Base-by-base conservation (phyloP, 805 yeast species). In the Spathaspora arborariae region DNA sequence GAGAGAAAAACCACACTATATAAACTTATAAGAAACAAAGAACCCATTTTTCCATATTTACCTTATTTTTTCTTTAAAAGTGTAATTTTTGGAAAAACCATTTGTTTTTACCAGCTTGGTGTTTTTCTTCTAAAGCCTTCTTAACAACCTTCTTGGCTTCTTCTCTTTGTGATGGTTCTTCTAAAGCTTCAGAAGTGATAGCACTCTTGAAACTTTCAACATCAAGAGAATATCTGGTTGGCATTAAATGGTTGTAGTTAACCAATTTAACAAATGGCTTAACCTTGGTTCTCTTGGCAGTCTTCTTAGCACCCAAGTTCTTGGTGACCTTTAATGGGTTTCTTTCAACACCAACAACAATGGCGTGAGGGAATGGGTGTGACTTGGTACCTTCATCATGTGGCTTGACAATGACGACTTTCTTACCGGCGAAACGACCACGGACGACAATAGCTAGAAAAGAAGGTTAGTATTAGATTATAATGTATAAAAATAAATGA, bases 381-480 rank as follows among this genome's bases (percentile, higher is more conserved):
- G 94, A 74, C 82, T 94, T 94, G 81, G 98, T 82, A 74, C 99
- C 99, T 71, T 94, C 97, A 72, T 94, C 98, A 75, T 88, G 95
- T 64, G 97, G 94, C 79, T 88, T 90, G 74, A 94, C 91, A 72
- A 94, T 90, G 75, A 94, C 99, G 63, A 94, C 99, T 87, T 94
- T 94, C 88, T 91, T 92, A 83, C 99, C 99, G 75, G 99, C 99
- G 88, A 83, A 92, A 82, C 99, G 94, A 72, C 99, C 99, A 78
- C 98, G 92, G 78, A 91, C 96, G 76, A 94, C 91, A 80, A 94
- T 91, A 81, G 98, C 96, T 87, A 72, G 42, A 58, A 45, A 48
- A 24, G 40, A 44, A 30, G 3, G 72, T 70, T 70, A 70, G 74
- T 69, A 37, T 8, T 11, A 13, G 20, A 7, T 15, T 20, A 7